Conservation (phyloP, 495 filamentous ascomycete species). For the Hyaloscypha hepaticicola region DNA sequence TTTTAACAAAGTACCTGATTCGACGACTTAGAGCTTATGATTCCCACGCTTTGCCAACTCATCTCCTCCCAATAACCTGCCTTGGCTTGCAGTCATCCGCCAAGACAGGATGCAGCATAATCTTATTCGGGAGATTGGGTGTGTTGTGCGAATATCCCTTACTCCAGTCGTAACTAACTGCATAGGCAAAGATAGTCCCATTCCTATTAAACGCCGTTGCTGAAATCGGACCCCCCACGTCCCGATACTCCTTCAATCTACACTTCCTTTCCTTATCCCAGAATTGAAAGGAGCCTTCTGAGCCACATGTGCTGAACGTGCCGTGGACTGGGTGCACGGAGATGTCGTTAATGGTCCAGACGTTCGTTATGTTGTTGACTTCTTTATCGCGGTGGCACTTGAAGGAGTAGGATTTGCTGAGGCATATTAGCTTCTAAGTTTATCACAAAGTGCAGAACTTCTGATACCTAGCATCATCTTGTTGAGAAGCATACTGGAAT, state of each 20-base stretch:
- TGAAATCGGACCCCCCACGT: slow-evolving; percentile 74
- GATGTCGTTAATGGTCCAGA: slow-evolving; percentile 84
- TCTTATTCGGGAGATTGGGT: slow-evolving; percentile 66
- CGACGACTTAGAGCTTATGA: no score
- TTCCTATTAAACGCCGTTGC: slow-evolving; percentile 71
- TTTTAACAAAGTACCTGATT: no score
- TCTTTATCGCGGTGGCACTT: slow-evolving; percentile 82
- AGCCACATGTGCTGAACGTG: slow-evolving; percentile 84
- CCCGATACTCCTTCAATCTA: slow-evolving; percentile 76
- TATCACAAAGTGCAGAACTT: neutral
- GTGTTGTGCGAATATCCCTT: slow-evolving; percentile 77
- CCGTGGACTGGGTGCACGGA: slow-evolving; percentile 81
- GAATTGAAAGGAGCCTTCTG: slow-evolving; percentile 83
- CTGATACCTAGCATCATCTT: slow-evolving; percentile 47
- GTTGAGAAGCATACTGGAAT: slow-evolving; percentile 81
- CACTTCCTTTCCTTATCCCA: slow-evolving; percentile 87
- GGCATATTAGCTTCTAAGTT: slow-evolving; percentile 12
- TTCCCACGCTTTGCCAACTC: neutral
- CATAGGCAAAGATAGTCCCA: slow-evolving; percentile 85
- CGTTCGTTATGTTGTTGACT: slow-evolving; percentile 56
- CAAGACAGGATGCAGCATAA: slow-evolving; percentile 77
- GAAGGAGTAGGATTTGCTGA: slow-evolving; percentile 77
- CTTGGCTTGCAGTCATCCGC: slow-evolving; percentile 78
- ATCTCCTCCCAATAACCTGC: slow-evolving; percentile 61
- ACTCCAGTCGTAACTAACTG: slow-evolving; percentile 90